A percentile compares a stretch with the other conserved stretches of the same genome.
phyloP scores from a whole-genome alignment of 192 early-diverging fungal genomes.

The Gaertneriomyces sp. region DNA sequence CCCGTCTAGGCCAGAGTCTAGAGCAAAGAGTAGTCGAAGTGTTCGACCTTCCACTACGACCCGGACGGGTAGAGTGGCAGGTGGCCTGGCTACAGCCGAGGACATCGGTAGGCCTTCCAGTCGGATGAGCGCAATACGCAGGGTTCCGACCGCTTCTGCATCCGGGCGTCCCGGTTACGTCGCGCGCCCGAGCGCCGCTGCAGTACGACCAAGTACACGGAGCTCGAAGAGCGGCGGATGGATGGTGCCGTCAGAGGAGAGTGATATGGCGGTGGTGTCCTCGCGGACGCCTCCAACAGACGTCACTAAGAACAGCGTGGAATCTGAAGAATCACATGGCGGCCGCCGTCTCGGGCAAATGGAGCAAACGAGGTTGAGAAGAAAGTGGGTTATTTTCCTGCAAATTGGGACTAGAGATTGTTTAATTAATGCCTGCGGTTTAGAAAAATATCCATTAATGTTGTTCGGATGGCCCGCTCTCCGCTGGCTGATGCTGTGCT shows the following conservation, averaged over 20 bases:
- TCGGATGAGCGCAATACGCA: no score
- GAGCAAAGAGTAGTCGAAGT: not conserved
- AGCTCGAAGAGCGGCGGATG: no score
- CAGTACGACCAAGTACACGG: no score
- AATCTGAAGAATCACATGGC: not conserved
- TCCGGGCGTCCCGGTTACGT: no score
- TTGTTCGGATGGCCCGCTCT: slow-evolving; percentile 46
- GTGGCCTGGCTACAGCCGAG: no score
- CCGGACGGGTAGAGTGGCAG: not conserved
- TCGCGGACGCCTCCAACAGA: not conserved
- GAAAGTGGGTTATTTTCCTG: not conserved
- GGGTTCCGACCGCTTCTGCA: no score
- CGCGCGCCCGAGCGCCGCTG: no score
- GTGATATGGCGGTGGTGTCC: not conserved
- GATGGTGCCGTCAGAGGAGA: not conserved
- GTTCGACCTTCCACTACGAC: not conserved
- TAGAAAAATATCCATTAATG: slow-evolving; percentile 46
- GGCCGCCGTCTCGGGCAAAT: not conserved
- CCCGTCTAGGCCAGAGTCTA: not conserved
- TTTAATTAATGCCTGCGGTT: not conserved
- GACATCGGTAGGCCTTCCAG: no score
- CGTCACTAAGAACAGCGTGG: not conserved
- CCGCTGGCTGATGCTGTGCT: slow-evolving; percentile 48
- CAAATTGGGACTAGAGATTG: not conserved
- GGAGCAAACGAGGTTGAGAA: not conserved